These are phyloP conservation scores for Symmetrospora coprosmae DNA, from an alignment of 768 basidiomycete genomes.

Conservation along the genomic window DNA sequence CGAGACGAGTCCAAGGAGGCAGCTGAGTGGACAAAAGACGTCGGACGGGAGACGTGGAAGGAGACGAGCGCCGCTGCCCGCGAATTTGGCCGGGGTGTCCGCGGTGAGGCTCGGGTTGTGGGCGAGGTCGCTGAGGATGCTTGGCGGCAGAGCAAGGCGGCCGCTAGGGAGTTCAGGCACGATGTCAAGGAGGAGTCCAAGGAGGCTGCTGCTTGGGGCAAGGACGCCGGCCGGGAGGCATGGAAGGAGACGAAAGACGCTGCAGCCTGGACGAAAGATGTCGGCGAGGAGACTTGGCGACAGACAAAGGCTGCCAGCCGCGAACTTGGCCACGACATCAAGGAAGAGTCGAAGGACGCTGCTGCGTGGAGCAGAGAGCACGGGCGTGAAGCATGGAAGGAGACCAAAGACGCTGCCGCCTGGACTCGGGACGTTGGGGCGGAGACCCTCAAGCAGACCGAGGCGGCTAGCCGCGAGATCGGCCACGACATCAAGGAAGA, in stretches of 20 bases:
- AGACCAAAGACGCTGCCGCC: too few relatives aligned
- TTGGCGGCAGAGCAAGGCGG: too few relatives aligned
- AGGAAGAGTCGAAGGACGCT: background rate
- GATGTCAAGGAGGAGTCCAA: background rate
- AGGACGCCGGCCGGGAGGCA: background rate
- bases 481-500: background rate
- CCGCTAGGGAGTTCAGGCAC: too few relatives aligned
- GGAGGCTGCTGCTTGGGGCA: background rate
- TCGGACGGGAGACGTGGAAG: background rate
- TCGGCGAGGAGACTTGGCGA: background rate
- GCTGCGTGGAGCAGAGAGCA: too few relatives aligned
- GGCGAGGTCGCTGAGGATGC: too few relatives aligned
- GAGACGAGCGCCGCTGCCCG: background rate
- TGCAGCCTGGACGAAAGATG: background rate
- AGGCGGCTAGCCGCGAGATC: background rate
- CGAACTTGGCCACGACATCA: conserved; percentile 1
- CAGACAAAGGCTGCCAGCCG: background rate
- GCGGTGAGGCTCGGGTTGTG: too few relatives aligned
- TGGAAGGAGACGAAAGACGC: background rate
- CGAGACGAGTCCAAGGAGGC: background rate
- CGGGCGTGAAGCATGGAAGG: too few relatives aligned
- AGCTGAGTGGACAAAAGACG: conserved; percentile 9
- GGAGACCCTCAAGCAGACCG: too few relatives aligned
- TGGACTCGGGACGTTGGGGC: too few relatives aligned
- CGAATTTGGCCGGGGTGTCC: background rate